Evolutionary conservation across 345 rosid species (phyloP).

Genomic region (Heritiera fomes): DNA sequence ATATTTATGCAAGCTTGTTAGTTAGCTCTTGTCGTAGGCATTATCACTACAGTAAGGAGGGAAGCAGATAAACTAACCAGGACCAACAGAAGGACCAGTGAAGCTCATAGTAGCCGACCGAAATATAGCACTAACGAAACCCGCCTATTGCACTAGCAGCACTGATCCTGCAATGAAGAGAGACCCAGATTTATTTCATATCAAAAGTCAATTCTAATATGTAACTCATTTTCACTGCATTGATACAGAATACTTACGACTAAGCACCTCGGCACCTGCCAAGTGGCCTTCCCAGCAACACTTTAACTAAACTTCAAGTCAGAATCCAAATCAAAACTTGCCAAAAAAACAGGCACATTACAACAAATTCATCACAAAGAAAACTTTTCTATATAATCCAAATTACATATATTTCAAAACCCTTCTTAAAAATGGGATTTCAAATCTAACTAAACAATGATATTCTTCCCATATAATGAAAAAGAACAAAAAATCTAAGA

Average conservation of each 20-base stretch:
- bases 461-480: background rate
- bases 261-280: background rate
- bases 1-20: background rate
- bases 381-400: background rate
- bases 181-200: constrained; percentile 2
- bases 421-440: background rate
- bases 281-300: background rate
- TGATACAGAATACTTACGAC: too few relatives aligned
- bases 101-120: constrained; percentile 59
- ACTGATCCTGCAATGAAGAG: constrained; percentile 33
- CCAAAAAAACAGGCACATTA: background rate
- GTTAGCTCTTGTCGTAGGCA: background rate
- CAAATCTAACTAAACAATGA: background rate
- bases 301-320: background rate
- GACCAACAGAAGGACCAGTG: constrained; percentile 60
- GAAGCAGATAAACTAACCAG: constrained; percentile 53
- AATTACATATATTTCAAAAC: constrained; percentile 10
- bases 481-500: background rate
- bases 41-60: background rate
- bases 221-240: background rate
- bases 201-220: background rate
- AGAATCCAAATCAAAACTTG: background rate
- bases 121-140: constrained; percentile 19
- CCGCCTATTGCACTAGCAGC: constrained; percentile 10
- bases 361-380: background rate